Base-by-base conservation (phyloP, 1,284 basidiomycete genomes). In the Butyriboletus appendiculatus region DNA sequence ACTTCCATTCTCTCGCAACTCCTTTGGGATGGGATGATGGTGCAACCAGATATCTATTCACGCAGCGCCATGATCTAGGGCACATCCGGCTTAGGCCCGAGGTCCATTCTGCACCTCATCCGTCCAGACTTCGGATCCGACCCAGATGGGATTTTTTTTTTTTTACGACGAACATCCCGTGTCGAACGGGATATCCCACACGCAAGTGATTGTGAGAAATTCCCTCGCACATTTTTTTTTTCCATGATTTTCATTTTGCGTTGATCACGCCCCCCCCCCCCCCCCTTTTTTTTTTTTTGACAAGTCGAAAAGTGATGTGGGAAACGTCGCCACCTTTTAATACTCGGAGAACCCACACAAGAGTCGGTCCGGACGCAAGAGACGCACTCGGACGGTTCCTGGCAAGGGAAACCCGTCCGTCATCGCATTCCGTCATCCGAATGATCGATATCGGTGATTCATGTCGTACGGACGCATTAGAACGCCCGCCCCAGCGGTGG, bases 1-100 rank as follows among this genome's bases (percentile, higher is more conserved):
- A 9, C 64, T 66, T 63, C 62, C 62, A 66, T 66, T 63, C 60
- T 56, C 44, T 54, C 38, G 14, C 59, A 62, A 41, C 59, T 42
- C 62, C 51, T 64, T 64, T n/a, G 9, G 57, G 52, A 57, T 9
- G 33, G 37, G 22, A n/a, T n/a, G n/a, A 55, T 55, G 61, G 59
- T 59, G 47, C 44, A 54, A 44, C 39, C 24, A 45, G 52, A 48
- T 57, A 35, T 50, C 60, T 51, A 11, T 32, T 53, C 64, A n/a
- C n/a, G n/a, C n/a, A n/a, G 30, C 60, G 62, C 62, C 62, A 42
- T 59, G 48, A 51, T 47, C 45, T 63, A 34, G 50, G 45, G 40
- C 52, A 43, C 42, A 43, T 51, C 53, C 43, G 40, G 50, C 44
- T 53, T 50, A 22, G 45, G 48, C 35, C 50, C 48, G 52, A 48